phyloP scores from a whole-genome alignment of 192 early-diverging fungal genomes.

The Dissophora ornata region DNA sequence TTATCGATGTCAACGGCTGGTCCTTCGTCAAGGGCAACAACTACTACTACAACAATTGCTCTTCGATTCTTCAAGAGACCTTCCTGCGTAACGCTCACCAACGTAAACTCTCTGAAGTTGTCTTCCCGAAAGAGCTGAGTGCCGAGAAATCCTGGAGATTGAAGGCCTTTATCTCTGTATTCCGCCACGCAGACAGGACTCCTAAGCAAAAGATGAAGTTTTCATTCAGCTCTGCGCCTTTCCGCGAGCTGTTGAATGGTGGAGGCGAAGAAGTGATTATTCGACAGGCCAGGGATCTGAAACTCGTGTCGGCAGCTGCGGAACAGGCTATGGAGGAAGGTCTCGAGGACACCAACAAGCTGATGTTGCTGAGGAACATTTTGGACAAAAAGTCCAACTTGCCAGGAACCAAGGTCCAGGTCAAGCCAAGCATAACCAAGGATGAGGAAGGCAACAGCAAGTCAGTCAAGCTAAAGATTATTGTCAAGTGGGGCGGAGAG shows the following conservation, averaged over 20 bases:
- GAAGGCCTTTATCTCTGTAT: constrained; percentile 93
- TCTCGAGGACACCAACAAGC: constrained; percentile 59
- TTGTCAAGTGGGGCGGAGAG: constrained; percentile 98
- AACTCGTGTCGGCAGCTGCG: constrained; percentile 73
- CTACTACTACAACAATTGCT: constrained; percentile 90
- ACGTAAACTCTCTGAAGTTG: constrained; percentile 65
- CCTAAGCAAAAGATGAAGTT: constrained; percentile 99
- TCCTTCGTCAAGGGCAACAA: constrained; percentile 96
- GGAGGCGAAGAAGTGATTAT: constrained; percentile 82
- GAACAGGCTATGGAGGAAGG: constrained; percentile 63
- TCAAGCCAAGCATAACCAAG: constrained; percentile 85
- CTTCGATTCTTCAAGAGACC: constrained; percentile 76
- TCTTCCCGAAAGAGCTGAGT: constrained; percentile 65
- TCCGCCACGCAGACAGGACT: constrained; percentile 96
- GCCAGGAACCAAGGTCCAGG: constrained; percentile 92
- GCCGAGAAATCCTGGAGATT: constrained; percentile 90
- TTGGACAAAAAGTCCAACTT: constrained; percentile 82
- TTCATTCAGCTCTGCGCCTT: constrained; percentile 75
- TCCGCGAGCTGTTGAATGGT: constrained; percentile 78
- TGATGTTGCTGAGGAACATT: constrained; percentile 79
- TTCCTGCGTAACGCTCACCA: constrained; percentile 76
- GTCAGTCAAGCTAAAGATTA: constrained; percentile 85
- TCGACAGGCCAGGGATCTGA: constrained; percentile 77
- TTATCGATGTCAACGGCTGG: constrained; percentile 99
- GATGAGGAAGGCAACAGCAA: constrained; percentile 46